Evolutionary conservation across 257 asterid species (phyloP).

Genomic region (Mitragyna speciosa): DNA sequence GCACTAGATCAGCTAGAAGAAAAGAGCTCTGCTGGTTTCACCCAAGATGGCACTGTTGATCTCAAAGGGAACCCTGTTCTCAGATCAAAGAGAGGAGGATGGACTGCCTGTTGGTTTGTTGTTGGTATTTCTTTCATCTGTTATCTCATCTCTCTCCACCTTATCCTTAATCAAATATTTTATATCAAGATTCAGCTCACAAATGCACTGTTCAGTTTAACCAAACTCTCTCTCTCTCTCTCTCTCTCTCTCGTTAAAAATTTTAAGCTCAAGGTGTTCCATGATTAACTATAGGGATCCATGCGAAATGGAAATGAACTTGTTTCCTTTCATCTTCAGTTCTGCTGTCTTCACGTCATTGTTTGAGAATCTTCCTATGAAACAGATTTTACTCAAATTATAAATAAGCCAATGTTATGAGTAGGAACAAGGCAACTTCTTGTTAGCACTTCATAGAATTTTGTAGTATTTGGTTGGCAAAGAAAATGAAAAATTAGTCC

Average conservation of each 20-base stretch:
- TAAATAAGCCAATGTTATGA: background rate
- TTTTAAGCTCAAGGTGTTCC: background rate
- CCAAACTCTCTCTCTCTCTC: background rate
- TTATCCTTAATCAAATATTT: too few species aligned
- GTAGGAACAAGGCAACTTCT: background rate
- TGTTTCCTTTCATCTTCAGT: too few species aligned
- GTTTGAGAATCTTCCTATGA: too few species aligned
- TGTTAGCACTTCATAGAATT: too few species aligned
- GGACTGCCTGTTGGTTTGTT: conserved; percentile 86
- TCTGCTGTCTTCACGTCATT: too few species aligned
- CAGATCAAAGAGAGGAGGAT: conserved; percentile 75
- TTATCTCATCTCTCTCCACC: background rate
- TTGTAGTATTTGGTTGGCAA: too few species aligned
- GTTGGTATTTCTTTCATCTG: conserved; percentile 52
- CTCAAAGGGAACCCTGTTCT: conserved; percentile 76
- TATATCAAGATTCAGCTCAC: background rate
- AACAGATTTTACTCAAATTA: background rate
- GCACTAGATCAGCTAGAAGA: conserved; percentile 42
- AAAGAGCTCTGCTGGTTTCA: conserved; percentile 43
- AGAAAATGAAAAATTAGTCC: too few species aligned
- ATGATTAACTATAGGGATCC: background rate
- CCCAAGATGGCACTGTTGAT: conserved; percentile 78
- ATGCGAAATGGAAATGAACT: background rate
- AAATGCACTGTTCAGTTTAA: background rate
- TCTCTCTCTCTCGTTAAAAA: background rate